Conservation (phyloP, 371 early-diverging fungal species). For the Rhizomucor miehei region DNA sequence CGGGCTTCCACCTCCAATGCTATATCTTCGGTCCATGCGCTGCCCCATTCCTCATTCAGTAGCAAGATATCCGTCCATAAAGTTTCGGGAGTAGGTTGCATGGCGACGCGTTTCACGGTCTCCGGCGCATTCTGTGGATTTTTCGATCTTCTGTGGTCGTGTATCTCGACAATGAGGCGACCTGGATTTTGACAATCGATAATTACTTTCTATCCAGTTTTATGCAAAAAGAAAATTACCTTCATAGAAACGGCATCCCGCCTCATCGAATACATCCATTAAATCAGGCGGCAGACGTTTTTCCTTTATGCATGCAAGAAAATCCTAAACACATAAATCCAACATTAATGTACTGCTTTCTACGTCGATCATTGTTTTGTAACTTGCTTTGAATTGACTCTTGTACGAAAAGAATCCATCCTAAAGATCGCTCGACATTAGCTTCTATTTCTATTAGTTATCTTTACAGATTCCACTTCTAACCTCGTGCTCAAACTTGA, state of each 20-base stretch:
- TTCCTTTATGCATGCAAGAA: conserved; percentile 54
- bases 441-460: neutral
- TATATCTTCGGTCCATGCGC: conserved; percentile 45
- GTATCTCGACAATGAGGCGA: conserved; percentile 55
- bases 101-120: conserved; percentile 41
- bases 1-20: conserved; percentile 57
- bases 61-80: conserved; percentile 60
- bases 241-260: conserved; percentile 59
- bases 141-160: conserved; percentile 45
- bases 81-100: conserved; percentile 56
- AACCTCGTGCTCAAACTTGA: conserved; percentile 66
- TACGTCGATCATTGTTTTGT: neutral
- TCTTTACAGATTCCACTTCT: neutral
- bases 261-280: conserved; percentile 57
- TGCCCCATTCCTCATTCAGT: conserved; percentile 55
- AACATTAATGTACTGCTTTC: neutral
- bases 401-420: conserved; percentile 65
- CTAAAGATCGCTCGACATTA: too few relatives aligned
- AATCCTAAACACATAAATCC: conserved; percentile 39
- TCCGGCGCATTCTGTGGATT: conserved; percentile 12
- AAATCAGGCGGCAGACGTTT: conserved; percentile 53
- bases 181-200: conserved; percentile 32
- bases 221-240: conserved; percentile 23
- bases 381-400: conserved; percentile 58
- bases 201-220: neutral